Percentiles rank a stretch among this genome's conserved stretches.
Evolutionary conservation across 768 basidiomycete genomes (phyloP).

Genomic region (Serendipita vermifera): DNA sequence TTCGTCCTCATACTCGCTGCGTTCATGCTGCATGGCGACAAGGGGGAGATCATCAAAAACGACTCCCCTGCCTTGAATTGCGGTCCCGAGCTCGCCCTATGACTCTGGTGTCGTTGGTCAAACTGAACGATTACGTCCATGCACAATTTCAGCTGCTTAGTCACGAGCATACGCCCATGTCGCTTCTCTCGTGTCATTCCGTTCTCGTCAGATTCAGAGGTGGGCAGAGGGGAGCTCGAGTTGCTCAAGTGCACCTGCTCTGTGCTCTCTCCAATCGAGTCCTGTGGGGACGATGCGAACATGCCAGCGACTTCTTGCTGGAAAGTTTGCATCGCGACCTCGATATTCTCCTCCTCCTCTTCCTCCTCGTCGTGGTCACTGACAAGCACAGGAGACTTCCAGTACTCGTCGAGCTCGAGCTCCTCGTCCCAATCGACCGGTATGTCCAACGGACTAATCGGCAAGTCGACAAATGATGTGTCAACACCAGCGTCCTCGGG

Average conservation of each 20-base stretch:
- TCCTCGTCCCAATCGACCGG: constrained; percentile 1
- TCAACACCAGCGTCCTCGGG: too few species aligned
- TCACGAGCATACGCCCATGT: background rate
- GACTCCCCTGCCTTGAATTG: background rate
- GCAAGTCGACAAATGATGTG: background rate
- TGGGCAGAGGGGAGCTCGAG: too few species aligned
- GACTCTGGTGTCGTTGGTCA: background rate
- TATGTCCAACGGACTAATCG: background rate
- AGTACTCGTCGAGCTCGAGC: background rate
- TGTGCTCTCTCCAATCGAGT: too few species aligned
- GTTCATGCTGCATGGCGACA: background rate
- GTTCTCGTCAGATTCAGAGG: too few species aligned
- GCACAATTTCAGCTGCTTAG: background rate
- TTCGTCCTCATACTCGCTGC: background rate
- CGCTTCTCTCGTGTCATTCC: background rate
- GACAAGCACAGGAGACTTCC: background rate
- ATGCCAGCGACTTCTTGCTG: background rate
- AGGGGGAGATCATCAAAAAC: background rate
- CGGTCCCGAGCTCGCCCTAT: background rate
- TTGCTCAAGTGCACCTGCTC: too few species aligned
- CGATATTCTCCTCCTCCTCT: background rate
- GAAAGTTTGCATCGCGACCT: background rate
- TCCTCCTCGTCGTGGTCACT: background rate
- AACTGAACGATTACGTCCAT: background rate
- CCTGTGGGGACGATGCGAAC: background rate